Base-by-base conservation (phyloP, 306 rosid species). In the Citrullus amarus region DNA sequence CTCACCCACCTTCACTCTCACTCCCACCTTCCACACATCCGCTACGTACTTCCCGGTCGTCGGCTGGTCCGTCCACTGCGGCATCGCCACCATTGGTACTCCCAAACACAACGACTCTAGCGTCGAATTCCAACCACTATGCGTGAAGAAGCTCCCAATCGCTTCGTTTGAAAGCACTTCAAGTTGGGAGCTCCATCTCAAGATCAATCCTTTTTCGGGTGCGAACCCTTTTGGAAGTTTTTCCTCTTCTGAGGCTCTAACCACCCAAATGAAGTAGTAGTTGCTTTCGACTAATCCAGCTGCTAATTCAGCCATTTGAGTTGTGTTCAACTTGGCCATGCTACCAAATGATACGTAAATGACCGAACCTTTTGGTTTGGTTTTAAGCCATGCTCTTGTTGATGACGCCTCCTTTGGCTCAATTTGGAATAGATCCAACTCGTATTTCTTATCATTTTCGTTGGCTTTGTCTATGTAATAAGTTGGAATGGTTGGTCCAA, bases 401-500 rank as follows among this genome's bases (percentile, higher is more conserved):
- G 67, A 68, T n/a, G 68, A 43, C 11, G 84, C 78, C 14, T 79
- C 63, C 41, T 91, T 84, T 9, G 34, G 13, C 39, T 57, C 11
- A 38, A 50, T 71, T 71, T 15, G 2, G 59, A 84, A 88, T 18
- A 91, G 86, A 62, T 78, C 56, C 12, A 88, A 1, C 8, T 88
- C 85, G 46, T 91, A 89, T 0, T 82, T 86, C 11, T 51, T 81
- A 88, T 88, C 89, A 9, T 87, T 79, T 79, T 82, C 55, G 15
- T 85, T 48, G n/a, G 8, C 1, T 8, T 88, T 87, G 86, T 87
- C 92, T 39, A 88, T 55, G 87, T 88, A 73, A 7, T 54, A 9
- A 6, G 87, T 83, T 72, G 94, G 92, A 79, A 90, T 68, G 44
- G 92, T 81, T 53, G 94, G 92, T 18, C 97, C 97, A 41, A 91